Conservation (phyloP, 306 rosid species). For the Cucurbita maxima region DNA sequence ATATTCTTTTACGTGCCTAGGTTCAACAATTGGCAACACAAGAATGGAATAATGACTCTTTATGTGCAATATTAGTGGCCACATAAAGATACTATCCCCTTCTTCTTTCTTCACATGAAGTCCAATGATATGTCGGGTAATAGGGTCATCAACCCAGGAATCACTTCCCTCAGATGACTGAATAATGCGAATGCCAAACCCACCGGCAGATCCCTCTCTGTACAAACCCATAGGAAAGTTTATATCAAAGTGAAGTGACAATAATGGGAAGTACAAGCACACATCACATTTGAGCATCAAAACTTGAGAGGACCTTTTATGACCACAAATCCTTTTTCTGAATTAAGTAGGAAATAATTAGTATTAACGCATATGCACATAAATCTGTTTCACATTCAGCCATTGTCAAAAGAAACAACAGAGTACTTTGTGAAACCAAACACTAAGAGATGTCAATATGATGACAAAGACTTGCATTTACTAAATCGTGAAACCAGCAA, state of each 20-base stretch:
- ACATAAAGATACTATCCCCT: slow-evolving; percentile 36
- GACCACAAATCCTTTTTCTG: neutral
- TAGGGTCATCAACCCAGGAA: slow-evolving; percentile 95
- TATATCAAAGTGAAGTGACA: neutral
- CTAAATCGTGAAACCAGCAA: neutral
- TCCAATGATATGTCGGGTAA: slow-evolving; percentile 62
- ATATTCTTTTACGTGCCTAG: slow-evolving; percentile 54
- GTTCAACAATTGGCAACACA: slow-evolving; percentile 71
- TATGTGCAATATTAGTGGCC: slow-evolving; percentile 75
- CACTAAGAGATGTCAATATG: too few species aligned
- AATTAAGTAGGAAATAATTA: neutral
- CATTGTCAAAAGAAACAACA: neutral
- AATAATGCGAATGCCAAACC: slow-evolving; percentile 57
- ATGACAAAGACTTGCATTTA: neutral
- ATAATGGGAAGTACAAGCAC: neutral
- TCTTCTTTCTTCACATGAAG: slow-evolving; percentile 45
- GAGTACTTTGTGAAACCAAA: neutral
- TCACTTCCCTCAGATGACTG: slow-evolving; percentile 66
- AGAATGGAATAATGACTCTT: slow-evolving; percentile 49
- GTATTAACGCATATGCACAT: neutral
- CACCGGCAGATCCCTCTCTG: slow-evolving; percentile 73
- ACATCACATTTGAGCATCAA: neutral
- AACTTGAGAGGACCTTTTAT: neutral
- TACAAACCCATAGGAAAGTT: slow-evolving; percentile 2
- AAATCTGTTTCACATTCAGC: neutral